These are phyloP conservation scores for Trichocladium antarcticum DNA, from an alignment of 495 filamentous ascomycete species.

Conservation along the genomic window DNA sequence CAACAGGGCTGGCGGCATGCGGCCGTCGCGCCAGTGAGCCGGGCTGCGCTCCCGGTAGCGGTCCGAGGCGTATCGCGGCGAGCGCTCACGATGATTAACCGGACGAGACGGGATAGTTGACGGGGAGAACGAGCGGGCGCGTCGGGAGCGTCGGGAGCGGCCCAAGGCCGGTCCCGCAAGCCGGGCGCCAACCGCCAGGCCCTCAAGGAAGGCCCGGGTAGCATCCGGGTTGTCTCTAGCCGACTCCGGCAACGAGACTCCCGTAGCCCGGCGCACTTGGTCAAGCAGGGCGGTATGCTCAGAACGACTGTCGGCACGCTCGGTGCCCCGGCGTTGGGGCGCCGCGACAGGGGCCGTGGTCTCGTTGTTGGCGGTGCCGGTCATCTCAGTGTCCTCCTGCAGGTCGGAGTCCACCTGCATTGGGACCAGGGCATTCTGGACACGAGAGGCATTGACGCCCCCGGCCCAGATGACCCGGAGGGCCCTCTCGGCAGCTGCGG, in stretches of 20 bases:
- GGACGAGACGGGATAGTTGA: too few relatives aligned
- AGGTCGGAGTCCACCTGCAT: too few relatives aligned
- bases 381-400: neutral
- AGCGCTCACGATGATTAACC: too few relatives aligned
- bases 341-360: neutral
- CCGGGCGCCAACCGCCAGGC: constrained; percentile 19
- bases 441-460: neutral
- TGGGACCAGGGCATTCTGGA: too few relatives aligned
- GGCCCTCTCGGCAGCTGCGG: constrained; percentile 7
- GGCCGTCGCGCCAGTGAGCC: too few relatives aligned
- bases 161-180: neutral
- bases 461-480: neutral
- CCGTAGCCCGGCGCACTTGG: neutral
- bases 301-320: too few relatives aligned
- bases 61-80: too few relatives aligned
- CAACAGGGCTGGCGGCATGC: too few relatives aligned
- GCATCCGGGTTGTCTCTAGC: constrained; percentile 6
- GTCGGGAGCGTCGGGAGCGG: neutral
- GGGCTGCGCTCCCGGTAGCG: too few relatives aligned
- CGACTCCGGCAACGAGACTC: constrained; percentile 2
- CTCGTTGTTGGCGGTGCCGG: neutral
- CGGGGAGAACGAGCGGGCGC: neutral
- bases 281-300: too few relatives aligned
- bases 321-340: too few relatives aligned
- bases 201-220: constrained; percentile 23